Percentiles rank a stretch among this genome's conserved stretches.
phyloP scores from a whole-genome alignment of 176 grass and related monocot genomes.

The Eleusine coracana region DNA sequence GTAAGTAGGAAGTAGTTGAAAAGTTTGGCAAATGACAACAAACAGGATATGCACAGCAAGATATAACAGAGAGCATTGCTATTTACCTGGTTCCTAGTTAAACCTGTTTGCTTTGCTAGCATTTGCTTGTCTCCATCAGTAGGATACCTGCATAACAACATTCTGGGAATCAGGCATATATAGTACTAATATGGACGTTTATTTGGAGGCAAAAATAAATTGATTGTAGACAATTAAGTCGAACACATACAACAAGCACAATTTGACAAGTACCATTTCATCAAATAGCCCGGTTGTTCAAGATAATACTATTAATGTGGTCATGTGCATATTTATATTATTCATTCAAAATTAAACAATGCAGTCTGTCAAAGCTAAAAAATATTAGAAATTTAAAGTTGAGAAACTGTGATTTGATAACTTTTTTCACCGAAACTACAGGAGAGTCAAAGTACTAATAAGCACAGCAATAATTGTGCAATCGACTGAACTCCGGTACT shows the following conservation, averaged over 20 bases:
- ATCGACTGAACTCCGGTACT: constrained; percentile 7
- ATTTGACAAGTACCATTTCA: not conserved
- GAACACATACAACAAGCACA: not conserved
- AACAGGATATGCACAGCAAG: not conserved
- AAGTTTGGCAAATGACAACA: not conserved
- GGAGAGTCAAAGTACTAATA: not conserved
- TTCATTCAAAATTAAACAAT: not conserved
- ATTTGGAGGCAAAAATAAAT: not conserved
- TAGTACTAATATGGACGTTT: not conserved
- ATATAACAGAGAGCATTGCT: not conserved
- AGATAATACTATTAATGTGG: not conserved
- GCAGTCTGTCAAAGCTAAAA: not conserved
- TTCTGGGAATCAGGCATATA: not conserved
- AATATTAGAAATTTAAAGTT: not conserved
- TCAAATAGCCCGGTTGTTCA: not conserved
- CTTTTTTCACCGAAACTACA: not conserved
- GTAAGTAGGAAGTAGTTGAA: not conserved
- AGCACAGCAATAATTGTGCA: constrained; percentile 34
- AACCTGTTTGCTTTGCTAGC: constrained; percentile 82
- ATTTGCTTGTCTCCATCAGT: constrained; percentile 92
- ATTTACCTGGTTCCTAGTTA: constrained; percentile 74
- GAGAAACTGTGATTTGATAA: not conserved
- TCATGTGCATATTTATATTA: not conserved
- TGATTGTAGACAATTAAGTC: not conserved
- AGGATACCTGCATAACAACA: constrained; percentile 62